Conservation (phyloP, 106 monocot species). For the Agapanthus africanus region DNA sequence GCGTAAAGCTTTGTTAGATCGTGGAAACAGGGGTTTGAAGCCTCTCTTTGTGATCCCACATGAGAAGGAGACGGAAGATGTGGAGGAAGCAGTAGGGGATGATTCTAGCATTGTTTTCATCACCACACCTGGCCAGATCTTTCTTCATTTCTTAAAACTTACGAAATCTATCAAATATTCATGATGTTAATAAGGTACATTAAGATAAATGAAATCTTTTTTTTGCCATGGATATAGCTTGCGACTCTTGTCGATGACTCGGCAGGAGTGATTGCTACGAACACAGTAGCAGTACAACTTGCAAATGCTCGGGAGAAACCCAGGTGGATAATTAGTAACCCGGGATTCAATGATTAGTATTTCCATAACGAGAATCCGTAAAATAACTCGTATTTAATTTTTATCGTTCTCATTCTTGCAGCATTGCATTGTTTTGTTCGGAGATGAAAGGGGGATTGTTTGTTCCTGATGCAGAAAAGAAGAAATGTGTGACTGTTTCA, state of each 20-base stretch:
- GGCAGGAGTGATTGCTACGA: conserved; percentile 70
- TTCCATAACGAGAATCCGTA: too few relatives aligned
- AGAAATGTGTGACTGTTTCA: conserved; percentile 52
- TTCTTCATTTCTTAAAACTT: not conserved
- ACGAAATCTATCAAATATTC: too few relatives aligned
- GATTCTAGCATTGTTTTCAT: conserved; percentile 57
- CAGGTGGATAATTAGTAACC: conserved; percentile 24
- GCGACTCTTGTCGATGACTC: conserved; percentile 78
- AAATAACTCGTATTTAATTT: not conserved
- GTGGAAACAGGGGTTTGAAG: conserved; percentile 42
- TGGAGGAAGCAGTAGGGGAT: conserved; percentile 55
- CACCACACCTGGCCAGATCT: conserved; percentile 87
- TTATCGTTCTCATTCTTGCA: conserved; percentile 16
- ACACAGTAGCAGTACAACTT: conserved; percentile 79
- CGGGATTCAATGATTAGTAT: not conserved
- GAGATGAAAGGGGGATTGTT: conserved; percentile 68
- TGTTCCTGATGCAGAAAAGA: conserved; percentile 61
- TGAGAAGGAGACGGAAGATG: conserved; percentile 78
- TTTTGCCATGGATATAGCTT: conserved; percentile 30
- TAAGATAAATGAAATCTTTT: not conserved
- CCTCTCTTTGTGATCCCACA: conserved; percentile 88
- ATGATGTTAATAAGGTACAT: too few relatives aligned
- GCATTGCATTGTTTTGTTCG: conserved; percentile 81
- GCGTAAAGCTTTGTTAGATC: too few relatives aligned
- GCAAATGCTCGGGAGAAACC: conserved; percentile 53